Conservation (phyloP, 768 basidiomycete genomes). For the Paxillus ammoniavirescens region DNA sequence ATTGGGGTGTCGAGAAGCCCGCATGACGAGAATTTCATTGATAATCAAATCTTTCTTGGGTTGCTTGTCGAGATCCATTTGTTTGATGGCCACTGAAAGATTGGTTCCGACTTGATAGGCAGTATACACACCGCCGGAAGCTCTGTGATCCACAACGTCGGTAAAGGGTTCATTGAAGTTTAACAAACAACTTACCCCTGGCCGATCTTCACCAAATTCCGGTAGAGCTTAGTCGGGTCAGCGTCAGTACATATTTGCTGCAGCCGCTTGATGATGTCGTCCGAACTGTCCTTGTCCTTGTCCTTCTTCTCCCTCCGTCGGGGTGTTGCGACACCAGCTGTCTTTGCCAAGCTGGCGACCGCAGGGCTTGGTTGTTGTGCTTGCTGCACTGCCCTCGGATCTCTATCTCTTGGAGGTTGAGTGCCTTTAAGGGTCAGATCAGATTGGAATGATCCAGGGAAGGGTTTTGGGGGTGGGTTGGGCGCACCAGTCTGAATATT, state of each 20-base stretch:
- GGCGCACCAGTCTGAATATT: conserved; percentile 31
- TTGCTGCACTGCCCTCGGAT: conserved; percentile 33
- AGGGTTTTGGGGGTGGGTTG: conserved; percentile 42
- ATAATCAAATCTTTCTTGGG: conserved; percentile 99
- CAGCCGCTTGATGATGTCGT: conserved; percentile 88
- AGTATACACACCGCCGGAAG: conserved; percentile 97
- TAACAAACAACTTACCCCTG: conserved; percentile 70
- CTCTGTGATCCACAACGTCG: conserved; percentile 45
- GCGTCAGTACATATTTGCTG: conserved; percentile 96
- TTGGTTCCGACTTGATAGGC: conserved; percentile 97
- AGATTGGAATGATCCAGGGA: conserved; percentile 57
- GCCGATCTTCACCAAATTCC: conserved; percentile 94
- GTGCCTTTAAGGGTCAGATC: conserved; percentile 52
- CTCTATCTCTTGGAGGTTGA: conserved; percentile 35
- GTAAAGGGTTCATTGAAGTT: not conserved
- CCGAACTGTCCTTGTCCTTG: conserved; percentile 72
- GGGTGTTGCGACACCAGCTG: conserved; percentile 73
- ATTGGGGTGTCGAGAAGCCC: conserved; percentile 93
- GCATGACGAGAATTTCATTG: conserved; percentile 99
- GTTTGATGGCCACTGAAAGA: conserved; percentile 95
- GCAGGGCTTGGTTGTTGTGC: conserved; percentile 59
- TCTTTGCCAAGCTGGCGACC: conserved; percentile 63
- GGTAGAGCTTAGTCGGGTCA: conserved; percentile 91
- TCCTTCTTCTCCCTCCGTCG: conserved; percentile 85
- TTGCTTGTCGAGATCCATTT: conserved; percentile 99